Conservation (phyloP, 352 stramenopile species). For the Globisporangium cylindrosporum region DNA sequence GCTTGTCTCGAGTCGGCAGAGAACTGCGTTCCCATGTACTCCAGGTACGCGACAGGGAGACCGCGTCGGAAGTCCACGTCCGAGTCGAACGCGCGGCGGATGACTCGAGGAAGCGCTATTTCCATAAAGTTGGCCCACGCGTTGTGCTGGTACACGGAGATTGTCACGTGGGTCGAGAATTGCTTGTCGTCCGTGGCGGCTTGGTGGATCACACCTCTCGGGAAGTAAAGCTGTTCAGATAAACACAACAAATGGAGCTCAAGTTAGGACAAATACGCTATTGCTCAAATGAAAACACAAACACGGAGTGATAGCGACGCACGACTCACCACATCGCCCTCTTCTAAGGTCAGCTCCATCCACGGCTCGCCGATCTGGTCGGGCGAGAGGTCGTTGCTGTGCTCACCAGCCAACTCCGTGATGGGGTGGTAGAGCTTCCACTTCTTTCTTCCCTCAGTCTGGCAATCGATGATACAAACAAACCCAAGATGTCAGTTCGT, state of each 20-base stretch:
- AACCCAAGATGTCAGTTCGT: background rate
- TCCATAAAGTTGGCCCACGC: conserved; percentile 88
- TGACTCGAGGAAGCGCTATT: conserved; percentile 66
- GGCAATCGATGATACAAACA: background rate
- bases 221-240: conserved; percentile 73
- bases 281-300: background rate
- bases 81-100: conserved; percentile 76
- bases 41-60: conserved; percentile 70
- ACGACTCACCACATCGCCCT: conserved; percentile 63
- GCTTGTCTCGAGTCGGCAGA: conserved; percentile 33
- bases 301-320: background rate
- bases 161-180: conserved; percentile 87
- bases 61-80: conserved; percentile 72
- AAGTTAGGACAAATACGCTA: background rate
- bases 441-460: conserved; percentile 85
- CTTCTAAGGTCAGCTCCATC: conserved; percentile 81
- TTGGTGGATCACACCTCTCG: conserved; percentile 77
- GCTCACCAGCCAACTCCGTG: conserved; percentile 68
- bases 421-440: conserved; percentile 86
- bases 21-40: conserved; percentile 74
- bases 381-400: conserved; percentile 67
- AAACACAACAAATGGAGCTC: background rate
- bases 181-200: conserved; percentile 66
- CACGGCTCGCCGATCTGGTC: conserved; percentile 71
- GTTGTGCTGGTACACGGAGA: conserved; percentile 88